Evolutionary conservation across 495 filamentous ascomycete species (phyloP), one percentile per base, ranked within the genome.

Genomic region (Saxophila tyrrhenica): DNA sequence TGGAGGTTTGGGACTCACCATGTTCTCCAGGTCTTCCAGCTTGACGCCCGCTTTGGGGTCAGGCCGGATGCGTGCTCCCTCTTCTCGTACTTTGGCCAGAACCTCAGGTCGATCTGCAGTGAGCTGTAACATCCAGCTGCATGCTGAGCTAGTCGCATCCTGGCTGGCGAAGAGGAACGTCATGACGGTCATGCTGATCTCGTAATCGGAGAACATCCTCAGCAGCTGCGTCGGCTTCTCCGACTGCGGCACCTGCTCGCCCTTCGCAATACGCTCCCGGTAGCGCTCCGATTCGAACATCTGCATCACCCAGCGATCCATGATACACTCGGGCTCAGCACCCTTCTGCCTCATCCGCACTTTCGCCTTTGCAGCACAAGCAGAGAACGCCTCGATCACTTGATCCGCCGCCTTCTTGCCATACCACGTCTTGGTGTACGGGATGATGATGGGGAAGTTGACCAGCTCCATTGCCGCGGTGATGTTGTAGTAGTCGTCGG

Each of bases 91-190:
- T 64, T 85, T 85, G 63, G 89, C 89, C 49, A 97, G 74, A 48
- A 92, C 73, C 50, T 98, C 94, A 10, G 92, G 91, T 61, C 89
- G 84, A 66, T 98, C 88, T 46, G 94, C 94, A 76, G 91, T 82
- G 61, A 87, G 77, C 69, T 98, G 92, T 79, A 95, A 94, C 58
- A 97, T 71, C 87, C 92, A 97, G 45, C 89, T 96, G 57, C 78
- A 79, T 52, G 94, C 94, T 55, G 86, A 89, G 69, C 85, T 90
- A 52, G 92, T 95, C 51, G 92, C 92, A 68, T 98, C 92, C 71
- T 98, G 92, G 29, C 89, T 94, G 47, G 94, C 92, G 72, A 98
- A 98, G 50, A 98, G 77, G 78, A 98, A 96, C 52, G 92, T 96
- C 74, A 97, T 94, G 58, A 98, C 62, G 10, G 94, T 97, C 76